phyloP scores from a whole-genome alignment of 1,139 yeast genomes.

The Pneumocystis carinii region DNA sequence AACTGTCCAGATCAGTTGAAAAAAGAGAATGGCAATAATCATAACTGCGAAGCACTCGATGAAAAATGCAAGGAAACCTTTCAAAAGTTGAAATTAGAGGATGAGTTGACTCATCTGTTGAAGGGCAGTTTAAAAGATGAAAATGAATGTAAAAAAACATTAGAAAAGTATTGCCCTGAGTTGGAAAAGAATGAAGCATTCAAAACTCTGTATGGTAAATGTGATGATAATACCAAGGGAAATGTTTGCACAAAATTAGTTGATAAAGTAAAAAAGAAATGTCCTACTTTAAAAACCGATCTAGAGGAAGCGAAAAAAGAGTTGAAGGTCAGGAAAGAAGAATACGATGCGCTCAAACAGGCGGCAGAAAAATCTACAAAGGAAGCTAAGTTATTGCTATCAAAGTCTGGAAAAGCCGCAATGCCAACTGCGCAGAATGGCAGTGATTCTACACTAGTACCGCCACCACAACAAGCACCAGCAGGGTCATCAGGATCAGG shows the following conservation, averaged over 20 bases:
- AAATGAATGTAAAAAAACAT: no score
- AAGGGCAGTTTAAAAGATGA: no score
- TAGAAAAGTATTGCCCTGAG: no score
- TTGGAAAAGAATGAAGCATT: no score
- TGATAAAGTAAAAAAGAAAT: neutral
- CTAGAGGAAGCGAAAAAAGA: neutral
- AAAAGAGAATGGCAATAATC: neutral
- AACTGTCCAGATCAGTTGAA: neutral
- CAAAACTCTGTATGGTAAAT: neutral
- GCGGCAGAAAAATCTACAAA: neutral
- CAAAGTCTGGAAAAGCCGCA: no score
- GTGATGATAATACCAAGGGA: neutral
- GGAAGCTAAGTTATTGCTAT: neutral
- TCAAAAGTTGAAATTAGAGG: no score
- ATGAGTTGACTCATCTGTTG: no score
- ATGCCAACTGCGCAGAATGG: no score
- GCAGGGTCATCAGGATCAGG: no score
- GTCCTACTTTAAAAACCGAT: neutral
- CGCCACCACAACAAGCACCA: no score
- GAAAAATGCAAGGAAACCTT: no score
- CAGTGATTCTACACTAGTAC: no score
- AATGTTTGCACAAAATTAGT: neutral
- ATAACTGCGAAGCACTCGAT: neutral
- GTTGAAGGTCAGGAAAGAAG: neutral
- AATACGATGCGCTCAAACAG: neutral